Base-by-base conservation (phyloP, 352 stramenopile species). In the Phytopythium ostracodes region DNA sequence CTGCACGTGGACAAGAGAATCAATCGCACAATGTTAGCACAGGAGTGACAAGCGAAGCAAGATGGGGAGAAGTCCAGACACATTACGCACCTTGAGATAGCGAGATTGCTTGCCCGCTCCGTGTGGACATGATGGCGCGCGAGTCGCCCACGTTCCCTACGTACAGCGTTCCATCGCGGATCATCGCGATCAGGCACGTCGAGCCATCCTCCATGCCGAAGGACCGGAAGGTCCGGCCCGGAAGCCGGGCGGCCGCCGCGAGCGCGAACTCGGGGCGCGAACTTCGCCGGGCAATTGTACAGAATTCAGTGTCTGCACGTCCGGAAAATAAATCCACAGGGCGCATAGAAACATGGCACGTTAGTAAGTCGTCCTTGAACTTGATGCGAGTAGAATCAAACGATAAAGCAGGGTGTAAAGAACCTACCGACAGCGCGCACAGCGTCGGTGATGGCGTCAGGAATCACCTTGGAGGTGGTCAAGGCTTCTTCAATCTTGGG, bases 61-160 rank as follows among this genome's bases (percentile, higher is more conserved):
- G 5, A 7, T 4, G 25, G 15, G 22, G 50, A 49, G n/a, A 60
- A 18, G 11, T 6, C 2, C 40, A 46, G 40, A 8, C 35, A 31
- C 22, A 43, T 38, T 4, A 17, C 36, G 57, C 33, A 87, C 77
- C 77, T 38, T 72, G 65, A 0, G 84, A 91, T 60, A 95, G 68
- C 8, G 73, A 63, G 43, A 88, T 76, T n/a, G 64, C 72, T 38
- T 84, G 72, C 24, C 80, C 79, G n/a, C 70, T 77, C 35, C 71
- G 73, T 7, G 81, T 92, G 42, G 73, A 66, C 2, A 96, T 61
- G 24, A 96, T 69, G 24, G 84, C 84, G 15, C 87, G 84, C 4
- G 87, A 96, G 70, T 96, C 87, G 24, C 87, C 87, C 20, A 94
- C 84, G 53, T 96, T 96, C 40, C 77, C 87, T 31, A 94, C 73